Evolutionary conservation across 164 flowering plant species (phyloP).

Genomic region (Vitis cinerea): DNA sequence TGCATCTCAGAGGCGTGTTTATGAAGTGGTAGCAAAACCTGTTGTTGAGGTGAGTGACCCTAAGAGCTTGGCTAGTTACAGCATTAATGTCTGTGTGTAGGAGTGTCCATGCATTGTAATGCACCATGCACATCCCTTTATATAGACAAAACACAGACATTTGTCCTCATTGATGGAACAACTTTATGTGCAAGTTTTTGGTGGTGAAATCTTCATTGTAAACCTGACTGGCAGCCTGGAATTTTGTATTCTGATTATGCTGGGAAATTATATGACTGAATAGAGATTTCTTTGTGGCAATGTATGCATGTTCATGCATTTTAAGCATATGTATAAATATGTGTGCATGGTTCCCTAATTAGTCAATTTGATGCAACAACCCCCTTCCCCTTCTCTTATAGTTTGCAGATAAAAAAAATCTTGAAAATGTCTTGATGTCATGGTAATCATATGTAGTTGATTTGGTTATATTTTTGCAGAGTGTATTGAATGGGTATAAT

Average conservation of each 20-base stretch:
- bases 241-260: background rate
- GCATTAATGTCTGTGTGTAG: background rate
- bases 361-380: constrained; percentile 6
- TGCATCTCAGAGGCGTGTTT: constrained; percentile 90
- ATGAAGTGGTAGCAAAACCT: constrained; percentile 90
- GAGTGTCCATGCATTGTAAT: no score
- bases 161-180: background rate
- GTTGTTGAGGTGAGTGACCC: constrained; percentile 71
- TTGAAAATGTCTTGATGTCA: background rate
- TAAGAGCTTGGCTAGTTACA: background rate
- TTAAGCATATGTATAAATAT: no score
- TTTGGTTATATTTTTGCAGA: constrained; percentile 59
- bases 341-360: background rate
- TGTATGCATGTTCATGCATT: background rate
- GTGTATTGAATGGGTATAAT: constrained; percentile 89
- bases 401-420: background rate
- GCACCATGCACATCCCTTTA: no score
- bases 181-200: background rate
- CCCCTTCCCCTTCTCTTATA: background rate
- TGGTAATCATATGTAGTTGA: background rate
- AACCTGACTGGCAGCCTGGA: background rate
- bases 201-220: background rate
- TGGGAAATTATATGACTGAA: background rate
- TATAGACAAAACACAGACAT: background rate
- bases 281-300: no score